Percentiles rank a stretch among this genome's conserved stretches.
Evolutionary conservation across 169 alveolate genomes (phyloP).

Genomic region (Cryptosporidium ryanae): DNA sequence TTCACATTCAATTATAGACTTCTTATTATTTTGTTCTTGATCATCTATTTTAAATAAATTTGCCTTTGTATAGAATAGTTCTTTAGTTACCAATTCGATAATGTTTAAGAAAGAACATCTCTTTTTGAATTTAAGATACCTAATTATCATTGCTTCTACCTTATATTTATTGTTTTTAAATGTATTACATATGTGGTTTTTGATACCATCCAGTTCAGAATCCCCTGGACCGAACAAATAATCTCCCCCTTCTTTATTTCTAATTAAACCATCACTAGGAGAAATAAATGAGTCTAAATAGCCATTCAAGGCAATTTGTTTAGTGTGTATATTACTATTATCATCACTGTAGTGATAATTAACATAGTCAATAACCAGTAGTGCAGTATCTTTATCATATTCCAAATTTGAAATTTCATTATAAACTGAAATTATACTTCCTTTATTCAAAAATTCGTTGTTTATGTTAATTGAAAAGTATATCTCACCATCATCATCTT

Average conservation of each 20-base stretch:
- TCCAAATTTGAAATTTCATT: neutral
- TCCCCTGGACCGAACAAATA: neutral
- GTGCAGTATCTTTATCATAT: neutral
- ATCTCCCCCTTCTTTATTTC: neutral
- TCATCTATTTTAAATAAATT: neutral
- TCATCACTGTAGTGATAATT: too few relatives aligned
- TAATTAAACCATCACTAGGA: constrained; percentile 10
- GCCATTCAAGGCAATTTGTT: constrained; percentile 1
- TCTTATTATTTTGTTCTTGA: neutral
- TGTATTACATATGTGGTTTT: neutral
- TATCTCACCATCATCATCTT: neutral
- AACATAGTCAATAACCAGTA: too few relatives aligned
- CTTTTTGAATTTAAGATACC: constrained; percentile 20
- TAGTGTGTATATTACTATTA: neutral
- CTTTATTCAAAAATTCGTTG: constrained; percentile 1
- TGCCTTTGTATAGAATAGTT: neutral
- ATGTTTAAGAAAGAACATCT: constrained; percentile 8
- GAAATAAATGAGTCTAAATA: constrained; percentile 19
- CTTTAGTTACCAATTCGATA: constrained; percentile 30
- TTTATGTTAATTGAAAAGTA: neutral
- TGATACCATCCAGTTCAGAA: constrained; percentile 6
- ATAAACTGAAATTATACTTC: neutral
- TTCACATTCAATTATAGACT: constrained; percentile 19
- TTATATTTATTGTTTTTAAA: constrained; percentile 31
- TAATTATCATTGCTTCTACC: constrained; percentile 54